Conservation (phyloP, 2,329 filamentous ascomycete species). For the Neopestalotiopsis clavispora region DNA sequence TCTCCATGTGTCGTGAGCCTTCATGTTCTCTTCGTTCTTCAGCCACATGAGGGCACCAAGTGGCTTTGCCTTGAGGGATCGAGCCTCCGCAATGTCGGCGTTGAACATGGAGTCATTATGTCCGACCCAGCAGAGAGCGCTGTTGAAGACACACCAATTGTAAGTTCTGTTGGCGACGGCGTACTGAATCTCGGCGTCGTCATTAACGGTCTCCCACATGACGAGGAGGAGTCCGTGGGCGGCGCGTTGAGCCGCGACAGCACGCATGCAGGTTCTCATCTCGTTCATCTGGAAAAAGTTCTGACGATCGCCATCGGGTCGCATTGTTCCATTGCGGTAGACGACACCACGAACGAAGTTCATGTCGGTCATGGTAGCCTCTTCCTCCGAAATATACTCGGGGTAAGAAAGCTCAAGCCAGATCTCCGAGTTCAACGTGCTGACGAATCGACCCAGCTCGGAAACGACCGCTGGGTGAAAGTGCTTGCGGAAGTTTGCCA, state of each 20-base stretch:
- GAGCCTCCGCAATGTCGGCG: neutral
- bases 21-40: slow-evolving; percentile 13
- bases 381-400: neutral
- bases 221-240: slow-evolving; percentile 5
- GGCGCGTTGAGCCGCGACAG: slow-evolving; percentile 5
- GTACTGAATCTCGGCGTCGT: slow-evolving; percentile 7
- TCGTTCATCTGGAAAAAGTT: slow-evolving; percentile 13
- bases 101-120: neutral
- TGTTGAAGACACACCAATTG: slow-evolving; percentile 12
- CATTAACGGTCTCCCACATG: slow-evolving; percentile 12
- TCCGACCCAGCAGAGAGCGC: slow-evolving; percentile 11
- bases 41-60: slow-evolving; percentile 13
- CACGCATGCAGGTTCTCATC: slow-evolving; percentile 10
- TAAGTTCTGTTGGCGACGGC: slow-evolving; percentile 6
- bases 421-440: neutral
- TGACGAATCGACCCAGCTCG: neutral
- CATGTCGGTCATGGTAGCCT: neutral
- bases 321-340: slow-evolving; percentile 10
- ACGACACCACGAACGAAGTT: slow-evolving; percentile 2
- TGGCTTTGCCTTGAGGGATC: neutral
- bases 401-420: slow-evolving; percentile 13
- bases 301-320: slow-evolving; percentile 13
- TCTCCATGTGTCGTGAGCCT: slow-evolving; percentile 6
- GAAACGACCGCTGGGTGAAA: neutral
- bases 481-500: neutral